A percentile compares a stretch with the other conserved stretches of the same genome.
These are phyloP conservation scores for Lactifluus hygrophoroides DNA, from an alignment of 768 basidiomycete genomes.

Conservation along the genomic window DNA sequence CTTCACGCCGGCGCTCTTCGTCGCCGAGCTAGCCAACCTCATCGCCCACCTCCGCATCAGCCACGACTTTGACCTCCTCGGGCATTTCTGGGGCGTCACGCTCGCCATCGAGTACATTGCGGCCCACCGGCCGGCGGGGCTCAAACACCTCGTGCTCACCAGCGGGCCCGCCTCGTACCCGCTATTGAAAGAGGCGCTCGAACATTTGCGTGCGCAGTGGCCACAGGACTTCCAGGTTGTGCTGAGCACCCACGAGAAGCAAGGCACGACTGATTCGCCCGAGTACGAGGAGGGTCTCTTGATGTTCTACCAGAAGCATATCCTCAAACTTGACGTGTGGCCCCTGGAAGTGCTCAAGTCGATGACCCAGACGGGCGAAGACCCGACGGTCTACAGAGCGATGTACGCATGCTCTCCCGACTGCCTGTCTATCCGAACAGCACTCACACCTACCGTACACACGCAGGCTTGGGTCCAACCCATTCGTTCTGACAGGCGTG, in stretches of 20 bases:
- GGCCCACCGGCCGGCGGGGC: constrained; percentile 26
- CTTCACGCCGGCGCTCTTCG: constrained; percentile 44
- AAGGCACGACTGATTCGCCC: constrained; percentile 24
- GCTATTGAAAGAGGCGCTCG: constrained; percentile 24
- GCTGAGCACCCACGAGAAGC: constrained; percentile 26
- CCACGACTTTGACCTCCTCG: constrained; percentile 35
- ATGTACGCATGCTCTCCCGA: constrained; percentile 24
- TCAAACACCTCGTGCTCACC: constrained; percentile 28
- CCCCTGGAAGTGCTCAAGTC: constrained; percentile 24
- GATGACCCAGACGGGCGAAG: constrained; percentile 25
- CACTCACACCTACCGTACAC: background rate
- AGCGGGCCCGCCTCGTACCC: constrained; percentile 25
- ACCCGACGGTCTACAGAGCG: constrained; percentile 31
- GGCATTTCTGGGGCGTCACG: constrained; percentile 40
- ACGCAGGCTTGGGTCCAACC: background rate
- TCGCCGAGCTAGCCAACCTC: constrained; percentile 39
- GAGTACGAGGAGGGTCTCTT: constrained; percentile 28
- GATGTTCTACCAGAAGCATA: constrained; percentile 25
- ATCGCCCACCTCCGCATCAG: constrained; percentile 37
- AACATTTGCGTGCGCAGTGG: constrained; percentile 24
- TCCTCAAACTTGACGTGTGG: constrained; percentile 25
- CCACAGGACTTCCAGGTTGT: constrained; percentile 29
- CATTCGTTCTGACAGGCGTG: constrained; percentile 11
- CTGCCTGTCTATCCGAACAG: background rate
- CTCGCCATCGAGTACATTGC: constrained; percentile 30